Evolutionary conservation across 192 early-diverging fungal species (phyloP), one percentile per base, ranked within the genome.

Genomic region (Linnemannia zychae): DNA sequence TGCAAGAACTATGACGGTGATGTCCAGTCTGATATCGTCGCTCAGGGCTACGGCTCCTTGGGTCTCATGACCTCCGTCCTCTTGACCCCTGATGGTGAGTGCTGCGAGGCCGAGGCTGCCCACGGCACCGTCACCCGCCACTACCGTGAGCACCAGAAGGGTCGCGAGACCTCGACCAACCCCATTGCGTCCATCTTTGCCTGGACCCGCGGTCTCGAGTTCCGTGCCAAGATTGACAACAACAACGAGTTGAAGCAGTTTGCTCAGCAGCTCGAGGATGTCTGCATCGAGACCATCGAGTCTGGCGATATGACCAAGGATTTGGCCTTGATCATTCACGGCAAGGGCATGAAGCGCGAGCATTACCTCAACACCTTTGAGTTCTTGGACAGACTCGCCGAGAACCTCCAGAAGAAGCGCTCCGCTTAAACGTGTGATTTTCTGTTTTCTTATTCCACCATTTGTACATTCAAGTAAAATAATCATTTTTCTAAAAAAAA

Each of bases 21-120:
- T 91, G 97, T 98, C 44, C 97, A 98, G 88, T 97, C 97, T 38
- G 97, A 98, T 88, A 93, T 97, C 78, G 90, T 99, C 47, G 98
- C 98, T 20, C 98, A 99, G 90, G 98, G 98, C 75, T 98, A 94
- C 76, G 97, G 97, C 57, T 95, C 94, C 44, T 92, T 99, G 28
- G 98, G 97, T n/a, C 89, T 99, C 75, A 99, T 99, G 98, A 97
- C 98, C 73, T 99, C 98, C 33, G 96, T 98, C 65, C 93, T 99
- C 67, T 90, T 96, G 44, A 96, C 97, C 63, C 97, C 97, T 74
- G 98, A 98, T 87, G 96, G 96, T 67, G 91, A 95, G 88, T 97
- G 97, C 66, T 89, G 92, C 74, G 98, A 99, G 89, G 95, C 97
- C 72, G 98, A 99, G 88, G 98, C 98, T 52, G 98, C 98, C 47